Conservation (phyloP, 495 filamentous ascomycete genomes). For the Penicillium mononematosum region DNA sequence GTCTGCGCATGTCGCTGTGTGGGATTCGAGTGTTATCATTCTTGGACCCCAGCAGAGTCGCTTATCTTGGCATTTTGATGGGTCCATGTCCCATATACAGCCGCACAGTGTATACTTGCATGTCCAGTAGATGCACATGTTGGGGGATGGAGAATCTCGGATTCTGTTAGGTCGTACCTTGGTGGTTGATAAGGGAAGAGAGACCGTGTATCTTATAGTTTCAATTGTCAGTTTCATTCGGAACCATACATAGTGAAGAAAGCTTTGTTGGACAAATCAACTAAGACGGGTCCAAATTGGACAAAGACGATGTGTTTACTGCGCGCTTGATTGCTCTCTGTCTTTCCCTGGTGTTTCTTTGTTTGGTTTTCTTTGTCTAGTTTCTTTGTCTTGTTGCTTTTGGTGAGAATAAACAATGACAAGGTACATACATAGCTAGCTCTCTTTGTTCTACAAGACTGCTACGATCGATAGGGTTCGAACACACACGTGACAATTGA, state of each 20-base stretch:
- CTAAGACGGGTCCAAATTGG: not conserved
- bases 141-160: not conserved
- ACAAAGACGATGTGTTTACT: not conserved
- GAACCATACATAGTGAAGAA: not conserved
- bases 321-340: not conserved
- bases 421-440: not conserved
- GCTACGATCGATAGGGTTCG: not conserved
- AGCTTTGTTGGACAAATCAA: not conserved
- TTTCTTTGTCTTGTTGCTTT: not conserved
- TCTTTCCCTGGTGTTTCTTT: not conserved
- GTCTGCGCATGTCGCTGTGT: constrained; percentile 17
- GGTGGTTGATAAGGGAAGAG: not conserved
- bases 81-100: constrained; percentile 18
- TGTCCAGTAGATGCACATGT: constrained; percentile 23
- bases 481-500: constrained; percentile 2
- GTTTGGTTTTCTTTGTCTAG: not conserved
- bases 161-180: not conserved
- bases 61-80: constrained; percentile 1
- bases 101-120: constrained; percentile 26
- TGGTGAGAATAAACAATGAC: not conserved
- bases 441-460: not conserved
- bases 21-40: constrained; percentile 11
- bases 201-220: not conserved
- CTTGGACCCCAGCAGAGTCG: constrained; percentile 10
- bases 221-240: not conserved